These are phyloP conservation scores for Coemansia sp. DNA, from an alignment of 192 early-diverging fungal genomes.

Conservation along the genomic window DNA sequence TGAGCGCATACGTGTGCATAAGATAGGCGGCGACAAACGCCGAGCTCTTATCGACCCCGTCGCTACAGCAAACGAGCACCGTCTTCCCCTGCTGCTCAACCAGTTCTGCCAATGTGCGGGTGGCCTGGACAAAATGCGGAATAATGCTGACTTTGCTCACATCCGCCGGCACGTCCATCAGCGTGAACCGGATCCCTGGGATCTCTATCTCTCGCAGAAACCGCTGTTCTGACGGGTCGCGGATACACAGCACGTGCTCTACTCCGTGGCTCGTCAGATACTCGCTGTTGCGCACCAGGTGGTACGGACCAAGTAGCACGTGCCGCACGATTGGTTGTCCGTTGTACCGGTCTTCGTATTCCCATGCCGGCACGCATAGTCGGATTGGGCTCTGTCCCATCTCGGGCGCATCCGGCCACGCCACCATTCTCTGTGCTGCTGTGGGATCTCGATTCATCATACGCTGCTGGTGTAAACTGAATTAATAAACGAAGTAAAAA, in stretches of 20 bases:
- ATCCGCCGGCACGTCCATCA: conserved; percentile 76
- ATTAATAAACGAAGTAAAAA: not conserved
- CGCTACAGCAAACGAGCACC: conserved; percentile 71
- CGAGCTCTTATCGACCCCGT: conserved; percentile 82
- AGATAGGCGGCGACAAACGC: conserved; percentile 88
- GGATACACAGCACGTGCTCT: conserved; percentile 76
- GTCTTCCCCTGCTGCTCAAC: conserved; percentile 39
- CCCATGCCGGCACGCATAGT: conserved; percentile 33
- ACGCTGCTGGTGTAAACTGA: not conserved
- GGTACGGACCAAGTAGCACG: conserved; percentile 80
- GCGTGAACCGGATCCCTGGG: conserved; percentile 61
- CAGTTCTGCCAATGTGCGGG: conserved; percentile 59
- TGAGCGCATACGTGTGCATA: conserved; percentile 72
- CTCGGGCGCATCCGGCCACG: conserved; percentile 35
- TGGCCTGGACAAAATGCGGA: conserved; percentile 68
- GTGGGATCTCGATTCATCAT: not conserved
- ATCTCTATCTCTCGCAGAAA: conserved; percentile 60
- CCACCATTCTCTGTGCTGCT: not conserved
- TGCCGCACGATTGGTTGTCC: conserved; percentile 45
- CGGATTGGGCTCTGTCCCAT: conserved; percentile 26
- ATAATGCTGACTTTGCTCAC: conserved; percentile 79
- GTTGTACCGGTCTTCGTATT: conserved; percentile 42
- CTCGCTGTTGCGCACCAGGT: conserved; percentile 62
- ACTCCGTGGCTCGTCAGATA: conserved; percentile 61
- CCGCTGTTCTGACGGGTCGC: conserved; percentile 67